phyloP scores from a whole-genome alignment of 352 stramenopile species.

The Aphanomyces euteiches region DNA sequence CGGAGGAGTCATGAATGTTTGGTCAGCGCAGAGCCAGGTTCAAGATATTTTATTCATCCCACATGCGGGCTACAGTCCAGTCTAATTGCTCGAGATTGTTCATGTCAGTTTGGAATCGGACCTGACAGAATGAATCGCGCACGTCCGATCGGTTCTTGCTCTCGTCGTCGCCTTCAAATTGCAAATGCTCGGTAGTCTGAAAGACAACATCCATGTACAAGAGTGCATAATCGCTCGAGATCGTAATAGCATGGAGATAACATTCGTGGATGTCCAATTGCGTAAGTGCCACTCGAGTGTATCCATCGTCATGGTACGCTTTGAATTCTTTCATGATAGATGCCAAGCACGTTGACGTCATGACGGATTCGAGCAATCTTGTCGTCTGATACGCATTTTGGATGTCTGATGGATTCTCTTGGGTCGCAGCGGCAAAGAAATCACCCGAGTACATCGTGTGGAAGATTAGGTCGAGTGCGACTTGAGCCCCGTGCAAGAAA shows the following conservation, averaged over 20 bases:
- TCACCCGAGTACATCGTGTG: constrained; percentile 23
- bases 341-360: constrained; percentile 17
- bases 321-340: constrained; percentile 21
- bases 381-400: neutral
- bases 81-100: constrained; percentile 11
- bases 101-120: constrained; percentile 22
- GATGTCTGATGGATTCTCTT: neutral
- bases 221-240: neutral
- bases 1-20: too few species aligned
- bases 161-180: neutral
- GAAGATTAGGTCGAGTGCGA: constrained; percentile 24
- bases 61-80: constrained; percentile 18
- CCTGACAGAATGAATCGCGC: constrained; percentile 18
- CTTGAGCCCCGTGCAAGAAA: constrained; percentile 25
- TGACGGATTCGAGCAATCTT: constrained; percentile 8
- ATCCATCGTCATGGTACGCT: neutral
- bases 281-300: constrained; percentile 12
- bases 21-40: too few species aligned
- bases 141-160: constrained; percentile 2
- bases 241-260: neutral
- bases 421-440: neutral
- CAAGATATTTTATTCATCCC: constrained; percentile 6
- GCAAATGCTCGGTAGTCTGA: constrained; percentile 8
- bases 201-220: constrained; percentile 18
- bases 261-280: constrained; percentile 27